phyloP scores from a whole-genome alignment of 495 filamentous ascomycete species.

The Trichoderma reesei region DNA sequence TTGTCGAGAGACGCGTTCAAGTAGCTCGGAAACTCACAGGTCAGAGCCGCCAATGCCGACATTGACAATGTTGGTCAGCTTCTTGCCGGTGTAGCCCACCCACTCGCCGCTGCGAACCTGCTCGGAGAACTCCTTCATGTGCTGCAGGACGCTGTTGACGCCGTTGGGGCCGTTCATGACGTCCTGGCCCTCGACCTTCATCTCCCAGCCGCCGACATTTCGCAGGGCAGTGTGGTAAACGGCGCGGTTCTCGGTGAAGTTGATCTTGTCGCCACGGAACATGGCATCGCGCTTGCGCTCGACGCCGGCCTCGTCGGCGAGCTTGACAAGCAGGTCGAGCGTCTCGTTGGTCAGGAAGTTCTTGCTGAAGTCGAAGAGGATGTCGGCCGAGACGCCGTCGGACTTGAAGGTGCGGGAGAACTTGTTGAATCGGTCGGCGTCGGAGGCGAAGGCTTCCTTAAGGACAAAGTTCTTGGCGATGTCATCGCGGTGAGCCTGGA shows the following conservation, averaged over 20 bases:
- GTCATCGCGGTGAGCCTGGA: constrained; percentile 77
- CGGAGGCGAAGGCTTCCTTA: constrained; percentile 84
- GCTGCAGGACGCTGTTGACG: constrained; percentile 81
- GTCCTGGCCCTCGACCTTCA: constrained; percentile 90
- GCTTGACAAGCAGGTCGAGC: constrained; percentile 69
- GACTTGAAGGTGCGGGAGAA: constrained; percentile 69
- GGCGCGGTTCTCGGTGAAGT: constrained; percentile 94
- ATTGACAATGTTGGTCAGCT: constrained; percentile 92
- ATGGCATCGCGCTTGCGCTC: constrained; percentile 93
- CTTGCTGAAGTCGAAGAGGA: constrained; percentile 97
- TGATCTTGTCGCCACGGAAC: constrained; percentile 97
- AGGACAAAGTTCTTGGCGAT: constrained; percentile 82
- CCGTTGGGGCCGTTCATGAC: constrained; percentile 67
- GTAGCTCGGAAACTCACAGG: constrained; percentile 51
- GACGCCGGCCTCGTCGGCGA: constrained; percentile 81
- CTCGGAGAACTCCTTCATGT: constrained; percentile 96
- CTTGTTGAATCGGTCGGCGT: constrained; percentile 82
- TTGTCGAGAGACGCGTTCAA: not conserved
- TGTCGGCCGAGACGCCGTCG: constrained; percentile 46
- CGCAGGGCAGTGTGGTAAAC: constrained; percentile 93
- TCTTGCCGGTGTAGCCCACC: constrained; percentile 98
- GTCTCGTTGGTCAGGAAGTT: constrained; percentile 95
- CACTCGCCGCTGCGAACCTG: constrained; percentile 89
- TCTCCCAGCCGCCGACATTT: constrained; percentile 72
- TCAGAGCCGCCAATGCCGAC: constrained; percentile 97